A percentile compares a stretch with the other conserved stretches of the same genome.
phyloP scores from a whole-genome alignment of 768 basidiomycete species.

The Suillus subalutaceus region DNA sequence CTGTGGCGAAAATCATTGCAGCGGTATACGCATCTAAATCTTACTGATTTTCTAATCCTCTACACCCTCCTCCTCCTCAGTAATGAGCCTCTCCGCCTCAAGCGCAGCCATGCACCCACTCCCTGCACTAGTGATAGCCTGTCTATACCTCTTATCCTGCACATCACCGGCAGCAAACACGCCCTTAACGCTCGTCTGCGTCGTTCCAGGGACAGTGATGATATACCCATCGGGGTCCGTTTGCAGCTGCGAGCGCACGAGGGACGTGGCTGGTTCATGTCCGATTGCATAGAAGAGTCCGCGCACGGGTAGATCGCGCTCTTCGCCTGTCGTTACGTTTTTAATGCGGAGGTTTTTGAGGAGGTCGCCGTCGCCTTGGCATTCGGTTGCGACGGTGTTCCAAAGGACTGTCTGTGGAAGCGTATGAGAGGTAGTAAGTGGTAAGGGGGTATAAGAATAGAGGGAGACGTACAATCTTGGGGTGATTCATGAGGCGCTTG shows the following conservation, averaged over 20 bases:
- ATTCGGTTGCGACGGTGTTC: conserved; percentile 93
- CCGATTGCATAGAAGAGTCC: conserved; percentile 97
- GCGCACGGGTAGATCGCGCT: conserved; percentile 81
- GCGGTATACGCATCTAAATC: not conserved
- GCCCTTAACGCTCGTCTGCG: conserved; percentile 91
- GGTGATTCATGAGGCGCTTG: conserved; percentile 83
- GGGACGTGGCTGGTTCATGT: conserved; percentile 89
- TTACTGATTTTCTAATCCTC: conserved; percentile 29
- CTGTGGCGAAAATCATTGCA: not conserved
- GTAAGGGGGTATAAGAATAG: not conserved
- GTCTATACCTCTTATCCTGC: conserved; percentile 94
- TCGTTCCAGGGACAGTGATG: conserved; percentile 92
- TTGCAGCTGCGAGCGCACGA: conserved; percentile 86
- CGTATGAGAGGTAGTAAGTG: not conserved
- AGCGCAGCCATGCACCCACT: conserved; percentile 97
- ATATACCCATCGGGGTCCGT: conserved; percentile 96
- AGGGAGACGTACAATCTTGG: conserved; percentile 78
- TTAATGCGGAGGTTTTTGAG: conserved; percentile 84
- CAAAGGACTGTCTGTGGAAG: conserved; percentile 71
- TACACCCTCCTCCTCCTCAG: conserved; percentile 77
- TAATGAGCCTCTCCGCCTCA: conserved; percentile 89
- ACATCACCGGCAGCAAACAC: conserved; percentile 99
- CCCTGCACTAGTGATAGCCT: conserved; percentile 93
- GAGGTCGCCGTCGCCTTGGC: conserved; percentile 93
- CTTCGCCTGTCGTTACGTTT: conserved; percentile 79